phyloP scores from a whole-genome alignment of 2,329 filamentous ascomycete species.

The Colletotrichum sp. region DNA sequence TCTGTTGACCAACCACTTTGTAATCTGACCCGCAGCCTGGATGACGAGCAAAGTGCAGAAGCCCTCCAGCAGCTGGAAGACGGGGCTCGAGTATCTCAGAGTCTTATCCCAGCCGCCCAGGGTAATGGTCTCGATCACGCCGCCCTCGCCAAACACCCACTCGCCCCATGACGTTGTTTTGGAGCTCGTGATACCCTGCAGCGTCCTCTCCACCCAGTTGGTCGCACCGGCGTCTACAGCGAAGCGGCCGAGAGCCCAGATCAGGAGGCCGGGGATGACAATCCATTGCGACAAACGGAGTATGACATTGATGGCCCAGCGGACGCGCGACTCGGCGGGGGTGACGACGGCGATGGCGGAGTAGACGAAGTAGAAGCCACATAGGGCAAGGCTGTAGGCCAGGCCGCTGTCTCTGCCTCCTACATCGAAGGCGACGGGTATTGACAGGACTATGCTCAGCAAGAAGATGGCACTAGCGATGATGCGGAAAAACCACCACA shows the following conservation, averaged over 20 bases:
- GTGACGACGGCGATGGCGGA: constrained; percentile 81
- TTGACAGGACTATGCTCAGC: constrained; percentile 90
- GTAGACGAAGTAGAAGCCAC: constrained; percentile 89
- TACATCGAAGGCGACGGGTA: constrained; percentile 97
- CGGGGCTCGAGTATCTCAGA: constrained; percentile 86
- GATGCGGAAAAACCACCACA: constrained; percentile 83
- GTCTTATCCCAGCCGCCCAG: constrained; percentile 90
- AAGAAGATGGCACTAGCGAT: constrained; percentile 86
- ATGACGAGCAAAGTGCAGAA: constrained; percentile 97
- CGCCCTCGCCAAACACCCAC: constrained; percentile 88
- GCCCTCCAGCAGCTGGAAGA: constrained; percentile 93
- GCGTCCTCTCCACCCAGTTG: constrained; percentile 83
- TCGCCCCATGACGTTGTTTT: constrained; percentile 73
- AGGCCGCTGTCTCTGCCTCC: constrained; percentile 93
- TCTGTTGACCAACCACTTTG: constrained; percentile 91
- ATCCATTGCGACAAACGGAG: constrained; percentile 85
- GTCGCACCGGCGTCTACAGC: constrained; percentile 82
- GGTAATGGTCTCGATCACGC: constrained; percentile 78
- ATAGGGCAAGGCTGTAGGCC: constrained; percentile 89
- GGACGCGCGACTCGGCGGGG: constrained; percentile 76
- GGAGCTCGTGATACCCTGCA: constrained; percentile 68
- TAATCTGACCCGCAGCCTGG: constrained; percentile 92
- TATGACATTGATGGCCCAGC: constrained; percentile 71
- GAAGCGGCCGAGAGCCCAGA: constrained; percentile 96
- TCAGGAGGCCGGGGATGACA: constrained; percentile 82